Evolutionary conservation across 257 asterid genomes (phyloP), one percentile per base, ranked within the genome.

Genomic region (Nicotiana attenuata): DNA sequence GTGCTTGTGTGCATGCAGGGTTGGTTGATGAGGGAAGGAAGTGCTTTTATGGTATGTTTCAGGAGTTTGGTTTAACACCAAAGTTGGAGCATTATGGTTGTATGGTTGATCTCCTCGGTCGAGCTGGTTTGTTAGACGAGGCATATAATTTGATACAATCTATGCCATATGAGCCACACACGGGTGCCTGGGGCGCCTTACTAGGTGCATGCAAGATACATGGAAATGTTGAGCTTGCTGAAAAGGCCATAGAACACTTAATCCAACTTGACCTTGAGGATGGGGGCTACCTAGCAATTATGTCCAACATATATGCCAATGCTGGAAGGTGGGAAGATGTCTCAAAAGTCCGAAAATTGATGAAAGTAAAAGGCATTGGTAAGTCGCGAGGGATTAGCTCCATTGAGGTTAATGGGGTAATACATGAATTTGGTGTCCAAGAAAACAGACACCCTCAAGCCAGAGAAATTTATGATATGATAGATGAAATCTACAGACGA

Each of bases 81-180:
- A 79, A 82, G 53, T 33, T 82, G 73, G 85, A 82, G 82, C 85
- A 82, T 45, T 82, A 82, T 82, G 76, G 85, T 77, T 82, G 85
- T 68, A 77, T 82, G 78, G 85, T 82, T 65, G 85, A 82, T 56
- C 85, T 82, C 81, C 85, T 82, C 53, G 85, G 85, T 50, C 78
- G 85, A 76, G 82, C 85, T 77, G 78, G 85, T 82, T 82, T 82
- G 85, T 59, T 82, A 22, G 82, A 82, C 9, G 81, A 82, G 65
- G 85, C 85, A 0, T 82, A 77, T 65, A 20, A 78, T 64, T 61
- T 77, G 76, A 82, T 82, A 52, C 81, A 77, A 65, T 76, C 78
- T 82, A 82, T 82, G 85, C 82, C 85, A 14, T 41, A 64, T 82
- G 82, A 41, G 47, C 85, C 85, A 65, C 82, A 82, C 67, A 55